phyloP scores from a whole-genome alignment of 352 stramenopile genomes.

The Globisporangium splendens region DNA sequence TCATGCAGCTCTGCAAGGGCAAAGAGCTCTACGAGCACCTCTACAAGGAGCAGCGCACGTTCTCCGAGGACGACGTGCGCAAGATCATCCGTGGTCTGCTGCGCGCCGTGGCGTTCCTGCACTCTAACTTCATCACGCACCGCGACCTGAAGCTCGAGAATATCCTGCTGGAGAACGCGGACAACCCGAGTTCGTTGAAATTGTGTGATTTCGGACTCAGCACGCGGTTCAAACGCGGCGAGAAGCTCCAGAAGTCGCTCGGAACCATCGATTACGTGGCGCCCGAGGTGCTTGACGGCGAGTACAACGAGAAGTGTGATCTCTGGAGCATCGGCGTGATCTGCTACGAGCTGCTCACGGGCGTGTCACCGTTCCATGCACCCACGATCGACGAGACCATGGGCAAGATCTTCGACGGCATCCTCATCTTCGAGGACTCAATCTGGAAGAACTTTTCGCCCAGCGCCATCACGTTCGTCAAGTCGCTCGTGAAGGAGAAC shows the following conservation, averaged over 20 bases:
- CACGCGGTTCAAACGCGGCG: slow-evolving; percentile 64
- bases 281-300: slow-evolving; percentile 74
- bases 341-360: slow-evolving; percentile 69
- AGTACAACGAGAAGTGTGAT: slow-evolving; percentile 83
- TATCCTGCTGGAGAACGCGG: slow-evolving; percentile 66
- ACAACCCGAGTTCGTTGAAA: slow-evolving; percentile 59
- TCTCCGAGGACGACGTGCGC: slow-evolving; percentile 66
- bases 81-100: slow-evolving; percentile 61
- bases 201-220: slow-evolving; percentile 83
- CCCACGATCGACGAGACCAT: slow-evolving; percentile 74
- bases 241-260: slow-evolving; percentile 70
- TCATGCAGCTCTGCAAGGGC: slow-evolving; percentile 83
- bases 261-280: slow-evolving; percentile 84
- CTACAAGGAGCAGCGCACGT: slow-evolving; percentile 58
- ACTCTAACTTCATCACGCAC: slow-evolving; percentile 80
- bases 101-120: slow-evolving; percentile 62
- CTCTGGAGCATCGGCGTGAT: slow-evolving; percentile 80
- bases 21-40: slow-evolving; percentile 78
- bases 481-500: slow-evolving; percentile 76
- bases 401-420: slow-evolving; percentile 78
- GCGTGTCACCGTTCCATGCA: slow-evolving; percentile 66
- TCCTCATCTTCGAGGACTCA: slow-evolving; percentile 66
- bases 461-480: slow-evolving; percentile 68
- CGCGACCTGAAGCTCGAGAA: slow-evolving; percentile 85
- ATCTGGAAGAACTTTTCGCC: slow-evolving; percentile 67